These are phyloP conservation scores for Ceratocystis cacaofunesta DNA, from an alignment of 2,329 filamentous ascomycete genomes.

Conservation along the genomic window DNA sequence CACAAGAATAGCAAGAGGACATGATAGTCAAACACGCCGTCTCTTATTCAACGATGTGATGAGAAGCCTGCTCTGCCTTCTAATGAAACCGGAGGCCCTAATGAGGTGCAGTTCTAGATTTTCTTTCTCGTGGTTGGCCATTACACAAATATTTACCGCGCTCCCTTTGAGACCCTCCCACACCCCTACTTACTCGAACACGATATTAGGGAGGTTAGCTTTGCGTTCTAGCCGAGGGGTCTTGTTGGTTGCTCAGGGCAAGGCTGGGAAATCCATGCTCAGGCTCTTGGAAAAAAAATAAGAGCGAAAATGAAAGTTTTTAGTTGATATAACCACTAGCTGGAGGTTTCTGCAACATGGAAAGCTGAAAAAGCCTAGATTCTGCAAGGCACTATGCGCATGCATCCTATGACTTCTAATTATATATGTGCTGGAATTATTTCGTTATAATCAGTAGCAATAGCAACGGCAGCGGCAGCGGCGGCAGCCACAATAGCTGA, in stretches of 20 bases:
- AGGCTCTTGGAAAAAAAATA: not conserved
- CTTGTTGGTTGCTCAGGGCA: not conserved
- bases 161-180: not conserved
- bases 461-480: not conserved
- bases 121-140: not conserved
- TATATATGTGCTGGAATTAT: not conserved
- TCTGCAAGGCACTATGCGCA: slow-evolving; percentile 9
- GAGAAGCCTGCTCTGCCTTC: not conserved
- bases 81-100: not conserved
- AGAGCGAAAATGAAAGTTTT: not conserved
- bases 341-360: not conserved
- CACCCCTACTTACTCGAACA: not conserved
- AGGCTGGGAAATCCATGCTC: not conserved
- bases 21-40: not conserved
- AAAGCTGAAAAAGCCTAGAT: not conserved
- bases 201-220: not conserved
- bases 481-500: not conserved
- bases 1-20: not conserved
- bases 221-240: not conserved
- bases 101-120: not conserved
- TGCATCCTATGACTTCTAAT: not conserved
- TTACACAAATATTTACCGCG: too few species aligned
- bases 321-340: not conserved
- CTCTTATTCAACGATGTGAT: not conserved
- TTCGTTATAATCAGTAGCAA: not conserved